Percentiles rank a stretch among this genome's conserved stretches.
These are phyloP conservation scores for Boletus holoroseus DNA, from an alignment of 1,284 basidiomycete species.

Conservation along the genomic window DNA sequence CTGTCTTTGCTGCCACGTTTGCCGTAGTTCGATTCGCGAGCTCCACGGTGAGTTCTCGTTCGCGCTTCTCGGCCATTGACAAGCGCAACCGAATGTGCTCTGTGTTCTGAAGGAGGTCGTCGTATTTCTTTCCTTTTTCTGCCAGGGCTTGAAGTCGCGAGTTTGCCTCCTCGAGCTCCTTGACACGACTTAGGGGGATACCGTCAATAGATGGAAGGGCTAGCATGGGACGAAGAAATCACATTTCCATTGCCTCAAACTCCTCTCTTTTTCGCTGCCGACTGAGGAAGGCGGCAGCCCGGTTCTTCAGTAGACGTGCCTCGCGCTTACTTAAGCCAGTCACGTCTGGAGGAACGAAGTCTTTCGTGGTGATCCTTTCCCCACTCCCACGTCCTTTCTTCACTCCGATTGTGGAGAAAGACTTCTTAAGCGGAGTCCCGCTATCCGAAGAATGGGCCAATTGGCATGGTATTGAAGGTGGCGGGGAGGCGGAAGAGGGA, in stretches of 20 bases:
- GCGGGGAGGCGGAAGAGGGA: constrained; percentile 35
- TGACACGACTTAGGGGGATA: constrained; percentile 31
- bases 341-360: constrained; percentile 85
- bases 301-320: constrained; percentile 86
- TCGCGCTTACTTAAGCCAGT: constrained; percentile 84
- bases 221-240: constrained; percentile 30
- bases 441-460: constrained; percentile 28
- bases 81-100: constrained; percentile 62
- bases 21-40: constrained; percentile 41
- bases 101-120: constrained; percentile 51
- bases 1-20: constrained; percentile 47
- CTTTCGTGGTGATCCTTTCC: constrained; percentile 69
- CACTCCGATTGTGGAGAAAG: constrained; percentile 39
- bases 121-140: constrained; percentile 34
- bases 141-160: constrained; percentile 57
- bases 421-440: constrained; percentile 37
- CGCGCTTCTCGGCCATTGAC: constrained; percentile 58
- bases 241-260: constrained; percentile 87
- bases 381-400: constrained; percentile 57
- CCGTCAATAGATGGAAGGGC: constrained; percentile 12
- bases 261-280: constrained; percentile 88
- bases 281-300: constrained; percentile 85
- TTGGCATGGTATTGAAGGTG: constrained; percentile 32
- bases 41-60: constrained; percentile 57
- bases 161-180: constrained; percentile 73